Base-by-base conservation (phyloP, 179 eudicot species). In the Carnegiea gigantea region DNA sequence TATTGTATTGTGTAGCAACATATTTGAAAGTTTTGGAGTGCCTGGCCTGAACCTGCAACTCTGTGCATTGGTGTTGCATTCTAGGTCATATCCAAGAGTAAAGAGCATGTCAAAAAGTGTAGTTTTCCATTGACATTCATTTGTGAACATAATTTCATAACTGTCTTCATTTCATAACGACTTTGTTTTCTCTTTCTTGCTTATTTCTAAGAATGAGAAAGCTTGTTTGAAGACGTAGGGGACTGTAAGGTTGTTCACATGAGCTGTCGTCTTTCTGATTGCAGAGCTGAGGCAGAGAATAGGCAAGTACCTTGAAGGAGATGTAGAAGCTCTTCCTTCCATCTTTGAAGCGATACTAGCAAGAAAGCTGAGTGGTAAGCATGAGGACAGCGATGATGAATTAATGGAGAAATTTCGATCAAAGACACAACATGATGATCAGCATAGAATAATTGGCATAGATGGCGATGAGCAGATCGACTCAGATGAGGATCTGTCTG, bases 331-430 rank as follows among this genome's bases (percentile, higher is more conserved):
- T 18, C 78, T 93, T 68, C 91, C 93, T 28, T 79, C 84, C 20
- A 84, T 95, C 80, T 82, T 95, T 70, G 95, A 90, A 83, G 89
- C 93, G 5, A 88, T 91, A 79, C 77, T 93, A 40, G 87, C 85
- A 54, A 87, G 98, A 81, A 90, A 87, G 82, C 73, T 93, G 75
- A 54, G 87, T 7, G 92, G 91, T 57, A 95, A 93, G 78, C 92
- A 92, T 81, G 94, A 89, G 17, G 93, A 89, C n/a, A 84, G 91
- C 15, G 98, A 93, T 80, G 88, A 95, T 82, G 95, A 93, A 73
- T 70, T 93, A 79, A 78, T 91, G 78, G 90, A 86, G 70, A 89
- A 91, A 77, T 73, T 93, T 72, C 71, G 79, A 30, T 70, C 60
- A 38, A 76, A 82, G 73, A 79, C 86, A 5, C 46, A 49, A 17